These are phyloP conservation scores for Tulasnella sp. DNA, from an alignment of 768 basidiomycete species.

Conservation along the genomic window DNA sequence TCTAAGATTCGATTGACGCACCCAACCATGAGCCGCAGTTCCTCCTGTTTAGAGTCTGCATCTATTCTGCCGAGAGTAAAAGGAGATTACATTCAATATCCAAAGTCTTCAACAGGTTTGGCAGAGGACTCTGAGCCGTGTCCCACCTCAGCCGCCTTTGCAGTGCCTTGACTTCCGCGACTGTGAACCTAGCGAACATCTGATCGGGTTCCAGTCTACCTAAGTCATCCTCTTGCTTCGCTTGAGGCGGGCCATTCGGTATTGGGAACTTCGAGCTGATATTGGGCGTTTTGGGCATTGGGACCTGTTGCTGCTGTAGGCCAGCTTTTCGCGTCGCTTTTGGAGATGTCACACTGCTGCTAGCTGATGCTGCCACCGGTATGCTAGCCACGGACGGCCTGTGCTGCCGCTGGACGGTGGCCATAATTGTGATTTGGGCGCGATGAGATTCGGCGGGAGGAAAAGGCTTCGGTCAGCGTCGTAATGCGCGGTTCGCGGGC, in stretches of 20 bases:
- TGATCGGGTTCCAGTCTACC: slow-evolving; percentile 52
- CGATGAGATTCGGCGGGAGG: neutral
- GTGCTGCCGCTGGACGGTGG: neutral
- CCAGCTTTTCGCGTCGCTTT: neutral
- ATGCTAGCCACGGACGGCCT: neutral
- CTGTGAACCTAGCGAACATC: slow-evolving; percentile 57
- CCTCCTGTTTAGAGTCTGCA: slow-evolving; percentile 80
- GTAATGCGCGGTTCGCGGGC: neutral
- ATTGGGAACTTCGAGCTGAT: neutral
- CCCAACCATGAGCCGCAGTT: slow-evolving; percentile 85
- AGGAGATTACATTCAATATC: neutral
- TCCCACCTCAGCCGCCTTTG: slow-evolving; percentile 57
- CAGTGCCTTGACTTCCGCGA: slow-evolving; percentile 54
- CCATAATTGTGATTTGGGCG: neutral
- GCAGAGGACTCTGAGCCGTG: neutral
- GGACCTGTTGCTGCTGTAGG: neutral
- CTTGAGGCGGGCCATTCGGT: neutral
- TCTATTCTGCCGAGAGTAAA: slow-evolving; percentile 40
- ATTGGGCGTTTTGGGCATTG: neutral
- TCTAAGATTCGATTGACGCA: slow-evolving; percentile 34
- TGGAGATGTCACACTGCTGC: neutral
- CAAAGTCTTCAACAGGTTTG: neutral
- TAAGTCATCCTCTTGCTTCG: slow-evolving; percentile 15
- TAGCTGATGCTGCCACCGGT: neutral
- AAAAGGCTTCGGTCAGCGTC: neutral